Conservation (phyloP, 179 eudicot species). For the Beta corolliflora region DNA sequence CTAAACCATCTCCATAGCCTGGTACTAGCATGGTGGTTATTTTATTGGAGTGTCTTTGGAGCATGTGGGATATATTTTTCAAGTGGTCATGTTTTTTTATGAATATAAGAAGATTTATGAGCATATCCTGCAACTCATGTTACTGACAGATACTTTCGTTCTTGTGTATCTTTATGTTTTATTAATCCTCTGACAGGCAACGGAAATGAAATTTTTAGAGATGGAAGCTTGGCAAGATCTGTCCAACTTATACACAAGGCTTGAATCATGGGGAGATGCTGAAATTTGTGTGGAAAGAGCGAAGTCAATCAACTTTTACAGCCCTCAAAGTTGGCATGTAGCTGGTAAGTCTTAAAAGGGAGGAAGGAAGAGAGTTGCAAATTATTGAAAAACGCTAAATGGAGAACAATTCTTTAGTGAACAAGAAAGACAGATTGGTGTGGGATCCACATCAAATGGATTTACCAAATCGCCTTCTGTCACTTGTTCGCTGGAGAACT, state of each 20-base stretch:
- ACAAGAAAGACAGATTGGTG: too few relatives aligned
- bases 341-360: slow-evolving; percentile 48
- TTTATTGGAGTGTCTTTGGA: not conserved
- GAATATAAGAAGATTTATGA: not conserved
- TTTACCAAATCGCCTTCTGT: too few relatives aligned
- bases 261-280: slow-evolving; percentile 71
- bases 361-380: not conserved
- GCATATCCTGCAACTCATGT: slow-evolving; percentile 2
- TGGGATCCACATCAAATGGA: too few relatives aligned
- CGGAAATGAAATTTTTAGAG: slow-evolving; percentile 47
- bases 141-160: not conserved
- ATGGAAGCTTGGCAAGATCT: slow-evolving; percentile 86
- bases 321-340: slow-evolving; percentile 71
- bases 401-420: too few relatives aligned
- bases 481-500: too few relatives aligned
- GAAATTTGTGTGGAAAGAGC: slow-evolving; percentile 68
- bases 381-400: too few relatives aligned
- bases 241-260: slow-evolving; percentile 60
- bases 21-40: not conserved
- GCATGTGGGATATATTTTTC: slow-evolving; percentile 6
- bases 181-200: slow-evolving; percentile 31
- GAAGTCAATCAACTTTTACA: slow-evolving; percentile 45
- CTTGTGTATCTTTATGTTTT: slow-evolving; percentile 4
- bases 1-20: not conserved
- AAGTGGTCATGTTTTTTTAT: not conserved